Percentiles rank a stretch among this genome's conserved stretches.
phyloP scores from a whole-genome alignment of 441 rosid species.

The Kokia cookei region DNA sequence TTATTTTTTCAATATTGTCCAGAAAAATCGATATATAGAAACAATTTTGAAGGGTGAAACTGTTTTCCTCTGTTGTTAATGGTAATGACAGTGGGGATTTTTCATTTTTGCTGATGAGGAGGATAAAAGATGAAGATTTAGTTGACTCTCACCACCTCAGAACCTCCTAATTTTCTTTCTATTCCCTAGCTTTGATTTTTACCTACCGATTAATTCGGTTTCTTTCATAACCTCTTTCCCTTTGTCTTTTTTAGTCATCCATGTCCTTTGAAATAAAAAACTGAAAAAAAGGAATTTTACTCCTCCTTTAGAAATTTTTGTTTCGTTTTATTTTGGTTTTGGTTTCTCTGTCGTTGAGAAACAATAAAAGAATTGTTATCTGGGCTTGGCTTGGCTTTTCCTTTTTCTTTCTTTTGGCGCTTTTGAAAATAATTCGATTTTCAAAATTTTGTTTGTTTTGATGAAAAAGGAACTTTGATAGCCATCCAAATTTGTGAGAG shows the following conservation, averaged over 20 bases:
- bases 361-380: too few relatives aligned
- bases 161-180: slow-evolving; percentile 3
- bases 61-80: neutral
- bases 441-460: neutral
- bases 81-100: neutral
- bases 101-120: neutral
- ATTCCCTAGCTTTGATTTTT: slow-evolving; percentile 7
- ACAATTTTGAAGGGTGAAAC: too few relatives aligned
- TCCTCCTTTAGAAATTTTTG: neutral
- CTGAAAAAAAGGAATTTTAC: neutral
- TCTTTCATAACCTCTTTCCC: neutral
- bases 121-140: neutral
- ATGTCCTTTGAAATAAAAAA: neutral
- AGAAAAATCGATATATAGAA: too few relatives aligned
- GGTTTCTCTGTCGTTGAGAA: neutral
- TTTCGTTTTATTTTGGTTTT: slow-evolving; percentile 10
- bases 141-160: neutral
- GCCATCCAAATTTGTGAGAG: slow-evolving; percentile 1
- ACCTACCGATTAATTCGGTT: neutral
- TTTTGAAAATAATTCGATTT: neutral
- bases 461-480: neutral
- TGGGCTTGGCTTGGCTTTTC: neutral
- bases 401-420: neutral
- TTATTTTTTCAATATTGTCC: too few relatives aligned
- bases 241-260: neutral